phyloP scores from a whole-genome alignment of 768 basidiomycete species.

The Tremella yokohamensis region DNA sequence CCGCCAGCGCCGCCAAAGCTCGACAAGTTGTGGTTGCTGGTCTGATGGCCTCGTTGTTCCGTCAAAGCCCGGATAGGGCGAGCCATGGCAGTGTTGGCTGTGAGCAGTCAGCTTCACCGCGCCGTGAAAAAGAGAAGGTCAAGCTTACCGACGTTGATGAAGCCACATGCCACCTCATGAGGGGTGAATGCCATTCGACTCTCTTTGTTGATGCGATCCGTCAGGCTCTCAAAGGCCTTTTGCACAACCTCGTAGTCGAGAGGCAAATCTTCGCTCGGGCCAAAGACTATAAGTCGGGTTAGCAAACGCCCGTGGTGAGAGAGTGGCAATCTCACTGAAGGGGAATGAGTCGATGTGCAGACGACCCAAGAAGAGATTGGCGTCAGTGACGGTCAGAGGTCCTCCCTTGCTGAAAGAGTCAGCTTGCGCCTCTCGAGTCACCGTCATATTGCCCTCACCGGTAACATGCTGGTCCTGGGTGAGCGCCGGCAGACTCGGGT shows the following conservation, averaged over 20 bases:
- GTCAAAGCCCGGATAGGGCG: slow-evolving; percentile 85
- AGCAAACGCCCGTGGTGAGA: too few relatives aligned
- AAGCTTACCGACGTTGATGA: slow-evolving; percentile 74
- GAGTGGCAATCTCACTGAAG: too few relatives aligned
- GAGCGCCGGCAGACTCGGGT: slow-evolving; percentile 81
- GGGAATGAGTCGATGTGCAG: slow-evolving; percentile 86
- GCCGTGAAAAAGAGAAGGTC: too few relatives aligned
- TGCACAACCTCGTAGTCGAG: slow-evolving; percentile 70
- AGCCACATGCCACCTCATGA: slow-evolving; percentile 59
- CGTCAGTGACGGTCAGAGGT: slow-evolving; percentile 85
- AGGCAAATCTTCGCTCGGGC: slow-evolving; percentile 77
- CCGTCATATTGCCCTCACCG: slow-evolving; percentile 57
- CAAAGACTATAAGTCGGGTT: slow-evolving; percentile 69
- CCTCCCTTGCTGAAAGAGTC: slow-evolving; percentile 62
- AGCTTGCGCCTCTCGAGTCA: too few relatives aligned
- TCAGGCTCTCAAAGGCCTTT: slow-evolving; percentile 64
- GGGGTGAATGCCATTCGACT: slow-evolving; percentile 52
- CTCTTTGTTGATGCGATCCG: slow-evolving; percentile 63
- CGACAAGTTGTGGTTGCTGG: slow-evolving; percentile 60
- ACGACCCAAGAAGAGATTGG: slow-evolving; percentile 83
- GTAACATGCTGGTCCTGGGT: slow-evolving; percentile 84
- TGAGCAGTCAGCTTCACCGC: neutral
- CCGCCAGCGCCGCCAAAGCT: slow-evolving; percentile 51
- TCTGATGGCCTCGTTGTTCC: slow-evolving; percentile 80
- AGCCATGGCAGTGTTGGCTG: slow-evolving; percentile 86